Evolutionary conservation across 257 asterid genomes (phyloP), one percentile per base, ranked within the genome.

Genomic region (Rehmannia glutinosa): DNA sequence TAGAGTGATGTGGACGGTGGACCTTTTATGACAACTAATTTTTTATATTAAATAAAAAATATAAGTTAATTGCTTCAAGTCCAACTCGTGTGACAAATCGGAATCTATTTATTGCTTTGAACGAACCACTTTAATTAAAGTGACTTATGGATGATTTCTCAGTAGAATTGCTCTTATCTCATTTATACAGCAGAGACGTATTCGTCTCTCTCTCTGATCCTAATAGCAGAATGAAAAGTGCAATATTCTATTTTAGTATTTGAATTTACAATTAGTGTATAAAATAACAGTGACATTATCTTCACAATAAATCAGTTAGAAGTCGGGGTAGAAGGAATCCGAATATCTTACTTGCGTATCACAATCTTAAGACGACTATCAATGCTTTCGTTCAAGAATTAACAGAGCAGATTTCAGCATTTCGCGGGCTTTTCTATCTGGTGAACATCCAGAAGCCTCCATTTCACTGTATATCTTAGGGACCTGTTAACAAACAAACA

Each of bases 391-490:
- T 57, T 81, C 91, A 55, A 89, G 88, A 60, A 64, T 43, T 51
- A 58, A 33, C 75, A 80, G 13, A 46, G 98, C 91, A 58, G 87
- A 80, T 65, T 83, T 85, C 73, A 90, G 84, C 86, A 87, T 62
- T 78, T 86, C 91, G 47, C 91, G 87, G 12, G 98, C 97, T 80
- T 90, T 90, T 73, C 95, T 86, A 67, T 92, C 98, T 3, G 98
- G 96, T 15, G 93, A 77, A 77, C 93, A 92, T 63, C 98, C 97
- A 15, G 85, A 78, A 39, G 86, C 80, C 83, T 87, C 98, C 98
- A 92, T 92, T 75, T 89, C 91, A 70, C 67, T 68, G 59, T 92
- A 92, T 78, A 92, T 86, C 70, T 77, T 78, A 17, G 92, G 96
- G 41, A 92, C 86, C 98, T 90, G 74, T 16, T 41, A 33, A 21